Percentiles rank a stretch among this genome's conserved stretches.
These are phyloP conservation scores for Yarrowia phangngaensis DNA, from an alignment of 805 yeast genomes.

Conservation along the genomic window DNA sequence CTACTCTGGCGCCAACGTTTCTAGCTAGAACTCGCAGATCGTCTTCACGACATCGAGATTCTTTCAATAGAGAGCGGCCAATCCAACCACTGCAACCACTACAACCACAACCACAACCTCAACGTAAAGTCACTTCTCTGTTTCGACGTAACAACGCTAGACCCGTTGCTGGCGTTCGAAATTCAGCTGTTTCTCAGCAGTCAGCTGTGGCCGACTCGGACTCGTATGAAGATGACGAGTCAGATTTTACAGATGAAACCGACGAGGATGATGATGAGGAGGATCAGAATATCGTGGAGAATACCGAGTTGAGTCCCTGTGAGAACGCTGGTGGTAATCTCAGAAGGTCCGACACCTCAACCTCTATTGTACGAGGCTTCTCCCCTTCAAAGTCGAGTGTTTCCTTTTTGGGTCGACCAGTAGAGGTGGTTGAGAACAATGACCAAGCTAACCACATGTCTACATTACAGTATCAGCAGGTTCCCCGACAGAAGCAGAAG, in stretches of 20 bases:
- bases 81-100: not conserved
- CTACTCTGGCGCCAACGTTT: conserved; percentile 1
- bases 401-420: conserved; percentile 23
- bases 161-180: not conserved
- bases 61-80: conserved; percentile 19
- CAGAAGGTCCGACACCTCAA: conserved; percentile 36
- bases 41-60: conserved; percentile 10
- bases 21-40: conserved; percentile 4
- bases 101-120: conserved; percentile 3
- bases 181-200: not conserved
- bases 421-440: not conserved
- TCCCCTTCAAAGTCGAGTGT: conserved; percentile 41
- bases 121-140: conserved; percentile 11
- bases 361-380: conserved; percentile 41
- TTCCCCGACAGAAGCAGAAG: conserved; percentile 34
- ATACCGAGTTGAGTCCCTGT: not conserved
- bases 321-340: not conserved
- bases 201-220: conserved; percentile 12
- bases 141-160: conserved; percentile 22
- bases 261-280: conserved; percentile 12
- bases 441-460: not conserved
- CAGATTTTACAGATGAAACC: conserved; percentile 16
- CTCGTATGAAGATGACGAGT: conserved; percentile 19
- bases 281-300: conserved; percentile 2
- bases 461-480: conserved; percentile 17